Evolutionary conservation across 116 monocot species (phyloP), one percentile per base, ranked within the genome.

Genomic region (Posidonia oceanica): DNA sequence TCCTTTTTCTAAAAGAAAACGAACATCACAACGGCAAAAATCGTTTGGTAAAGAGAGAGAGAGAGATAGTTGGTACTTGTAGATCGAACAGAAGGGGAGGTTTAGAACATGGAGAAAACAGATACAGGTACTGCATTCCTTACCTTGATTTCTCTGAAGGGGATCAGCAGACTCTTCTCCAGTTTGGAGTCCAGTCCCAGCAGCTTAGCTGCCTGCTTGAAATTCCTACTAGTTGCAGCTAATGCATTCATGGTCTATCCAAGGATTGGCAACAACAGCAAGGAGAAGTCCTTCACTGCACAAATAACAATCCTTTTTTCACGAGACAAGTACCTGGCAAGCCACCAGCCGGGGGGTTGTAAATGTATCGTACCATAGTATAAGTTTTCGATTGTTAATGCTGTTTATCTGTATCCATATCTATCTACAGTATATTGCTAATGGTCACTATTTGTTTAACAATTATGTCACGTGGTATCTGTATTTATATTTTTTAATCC

Each of bases 91-190:
- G 61, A 23, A 22, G 8, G 29, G 6, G 13, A 61, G 29, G 12
- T 22, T 21, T 3, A 12, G 29, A 61, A 29, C 11, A 39, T 14
- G 20, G 38, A 39, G 10, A 18, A 13, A 39, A 59, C 17, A 39
- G 0, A 59, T 23, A 70, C 21, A n/a, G 18, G 29, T 29, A 29
- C 29, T 29, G 29, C 29, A 29, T 29, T 29, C 29, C 36, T 20
- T 74, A 83, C 85, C 96, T 96, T 96, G 85, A 96, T 96, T 71
- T 96, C 96, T 58, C 96, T 86, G 75, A 96, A 96, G 5, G 96
- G 96, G 70, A 96, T 91, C 7, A 96, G 80, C 69, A 96, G 77
- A 68, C 96, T 91, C 83, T 80, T 88, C 72, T 91, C 91, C 38
- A 96, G 76, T 73, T 89, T 96, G 14, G 91, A 78, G 69, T 96